These are phyloP conservation scores for Saccharomycopsis schoenii DNA, from an alignment of 805 yeast species.

Conservation along the genomic window DNA sequence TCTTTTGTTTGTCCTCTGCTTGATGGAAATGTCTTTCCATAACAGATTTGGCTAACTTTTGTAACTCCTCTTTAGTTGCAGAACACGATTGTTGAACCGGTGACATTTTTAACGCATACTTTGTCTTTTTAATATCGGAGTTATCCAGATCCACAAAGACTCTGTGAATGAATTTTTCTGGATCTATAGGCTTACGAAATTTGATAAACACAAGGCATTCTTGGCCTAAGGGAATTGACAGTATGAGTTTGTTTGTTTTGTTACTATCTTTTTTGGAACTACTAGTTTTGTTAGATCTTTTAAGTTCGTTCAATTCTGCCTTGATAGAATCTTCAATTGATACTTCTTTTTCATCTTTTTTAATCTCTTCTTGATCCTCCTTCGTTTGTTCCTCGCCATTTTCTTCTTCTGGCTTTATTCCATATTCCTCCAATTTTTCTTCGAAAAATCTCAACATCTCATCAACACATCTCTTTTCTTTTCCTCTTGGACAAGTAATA, in stretches of 20 bases:
- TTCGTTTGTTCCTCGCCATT: constrained; percentile 17
- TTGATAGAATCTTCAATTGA: constrained; percentile 71
- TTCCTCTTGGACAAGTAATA: constrained; percentile 78
- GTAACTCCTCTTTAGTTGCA: constrained; percentile 60
- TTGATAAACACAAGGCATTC: constrained; percentile 84
- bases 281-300: constrained; percentile 22
- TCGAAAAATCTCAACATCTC: constrained; percentile 55
- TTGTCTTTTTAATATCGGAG: constrained; percentile 46
- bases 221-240: constrained; percentile 57
- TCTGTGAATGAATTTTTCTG: constrained; percentile 56
- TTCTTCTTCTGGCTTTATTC: constrained; percentile 25
- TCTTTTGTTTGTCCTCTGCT: constrained; percentile 26
- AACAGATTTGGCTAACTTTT: constrained; percentile 48
- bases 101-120: constrained; percentile 67
- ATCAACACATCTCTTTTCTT: constrained; percentile 67
- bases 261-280: constrained; percentile 34
- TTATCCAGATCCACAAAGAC: constrained; percentile 53
- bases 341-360: constrained; percentile 31
- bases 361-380: constrained; percentile 17
- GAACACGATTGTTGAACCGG: constrained; percentile 73
- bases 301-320: constrained; percentile 58
- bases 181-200: constrained; percentile 67
- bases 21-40: constrained; percentile 59
- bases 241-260: constrained; percentile 36
- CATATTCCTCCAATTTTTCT: constrained; percentile 42